Conservation (phyloP, 2,329 filamentous ascomycete genomes). For the Hypoxylon sp. region DNA sequence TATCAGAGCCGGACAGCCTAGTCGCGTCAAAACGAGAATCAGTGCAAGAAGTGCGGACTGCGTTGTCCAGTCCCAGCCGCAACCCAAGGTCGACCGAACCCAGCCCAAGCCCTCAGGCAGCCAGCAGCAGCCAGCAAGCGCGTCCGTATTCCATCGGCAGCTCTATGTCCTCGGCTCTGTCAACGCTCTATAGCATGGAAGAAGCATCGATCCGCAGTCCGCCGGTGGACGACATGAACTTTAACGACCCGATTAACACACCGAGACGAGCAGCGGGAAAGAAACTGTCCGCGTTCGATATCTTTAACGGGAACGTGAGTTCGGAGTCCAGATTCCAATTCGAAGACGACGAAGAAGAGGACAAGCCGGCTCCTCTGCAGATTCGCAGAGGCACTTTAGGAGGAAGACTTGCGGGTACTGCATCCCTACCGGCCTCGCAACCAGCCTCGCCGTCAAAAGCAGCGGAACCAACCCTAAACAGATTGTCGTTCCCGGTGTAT, state of each 20-base stretch:
- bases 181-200: constrained; percentile 68
- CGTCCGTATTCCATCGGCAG: constrained; percentile 52
- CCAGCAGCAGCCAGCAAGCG: constrained; percentile 21
- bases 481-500: constrained; percentile 35
- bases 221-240: constrained; percentile 20
- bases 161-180: constrained; percentile 64
- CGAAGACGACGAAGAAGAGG: constrained; percentile 20
- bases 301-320: constrained; percentile 19
- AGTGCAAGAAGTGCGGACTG: constrained; percentile 52
- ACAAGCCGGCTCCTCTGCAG: constrained; percentile 25
- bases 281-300: constrained; percentile 27
- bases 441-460: background rate
- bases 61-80: constrained; percentile 60
- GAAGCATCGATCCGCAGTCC: constrained; percentile 56
- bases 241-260: constrained; percentile 20
- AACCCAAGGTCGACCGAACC: constrained; percentile 20
- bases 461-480: constrained; percentile 8
- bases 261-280: constrained; percentile 22
- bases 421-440: background rate
- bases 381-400: constrained; percentile 34
- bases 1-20: constrained; percentile 58
- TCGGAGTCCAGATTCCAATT: constrained; percentile 2
- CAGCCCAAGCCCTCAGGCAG: constrained; percentile 28
- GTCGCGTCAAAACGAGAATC: constrained; percentile 52
- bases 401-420: constrained; percentile 9